Conservation (phyloP, 495 filamentous ascomycete species). For the Cenococcum geophilum region DNA sequence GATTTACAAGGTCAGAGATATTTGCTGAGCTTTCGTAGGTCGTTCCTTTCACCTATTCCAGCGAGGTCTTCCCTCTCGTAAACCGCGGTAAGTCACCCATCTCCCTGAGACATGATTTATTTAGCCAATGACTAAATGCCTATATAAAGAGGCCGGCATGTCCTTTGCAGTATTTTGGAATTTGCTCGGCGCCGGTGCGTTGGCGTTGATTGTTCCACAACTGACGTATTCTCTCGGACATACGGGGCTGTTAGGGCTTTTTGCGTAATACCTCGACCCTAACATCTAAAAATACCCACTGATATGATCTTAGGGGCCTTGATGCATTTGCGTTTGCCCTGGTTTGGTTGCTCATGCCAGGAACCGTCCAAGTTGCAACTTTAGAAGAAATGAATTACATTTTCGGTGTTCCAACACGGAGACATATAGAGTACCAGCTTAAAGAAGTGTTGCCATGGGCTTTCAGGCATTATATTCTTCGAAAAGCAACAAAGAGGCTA, state of each 20-base stretch:
- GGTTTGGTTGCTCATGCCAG: conserved; percentile 28
- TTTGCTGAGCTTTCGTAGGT: conserved; percentile 6
- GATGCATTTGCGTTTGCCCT: conserved; percentile 26
- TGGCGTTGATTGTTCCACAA: conserved; percentile 26
- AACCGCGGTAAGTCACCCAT: conserved; percentile 17
- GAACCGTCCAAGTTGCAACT: conserved; percentile 20
- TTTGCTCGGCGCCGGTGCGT: conserved; percentile 26
- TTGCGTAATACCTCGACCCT: background rate
- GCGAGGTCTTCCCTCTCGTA: conserved; percentile 15
- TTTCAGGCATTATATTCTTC: background rate
- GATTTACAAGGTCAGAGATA: background rate
- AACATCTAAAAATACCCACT: background rate
- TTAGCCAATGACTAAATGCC: background rate
- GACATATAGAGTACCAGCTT: conserved; percentile 13
- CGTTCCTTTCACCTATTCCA: conserved; percentile 17
- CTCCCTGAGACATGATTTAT: background rate
- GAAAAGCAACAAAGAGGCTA: background rate
- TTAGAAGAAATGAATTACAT: conserved; percentile 26
- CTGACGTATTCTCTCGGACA: conserved; percentile 17
- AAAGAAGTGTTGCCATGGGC: conserved; percentile 15
- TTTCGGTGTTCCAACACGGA: conserved; percentile 16
- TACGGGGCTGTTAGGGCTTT: background rate
- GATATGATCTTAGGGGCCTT: conserved; percentile 8
- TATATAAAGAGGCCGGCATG: conserved; percentile 8
- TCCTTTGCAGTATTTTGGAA: conserved; percentile 31